phyloP scores from a whole-genome alignment of 441 rosid species.

The Corymbia calophylla region DNA sequence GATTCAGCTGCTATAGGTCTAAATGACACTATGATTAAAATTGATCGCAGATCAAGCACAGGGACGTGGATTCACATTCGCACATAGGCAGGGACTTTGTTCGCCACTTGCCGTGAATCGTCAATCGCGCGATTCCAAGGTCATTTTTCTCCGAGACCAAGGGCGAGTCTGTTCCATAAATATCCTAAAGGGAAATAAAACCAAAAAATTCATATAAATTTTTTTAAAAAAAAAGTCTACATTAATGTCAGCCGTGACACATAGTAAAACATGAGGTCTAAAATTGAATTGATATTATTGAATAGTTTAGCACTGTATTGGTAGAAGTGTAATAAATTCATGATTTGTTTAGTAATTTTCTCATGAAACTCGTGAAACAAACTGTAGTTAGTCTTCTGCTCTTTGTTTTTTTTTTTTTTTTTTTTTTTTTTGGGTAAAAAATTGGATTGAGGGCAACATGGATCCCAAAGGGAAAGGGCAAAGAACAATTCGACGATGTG shows the following conservation, averaged over 20 bases:
- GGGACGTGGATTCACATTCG: background rate
- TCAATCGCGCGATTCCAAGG: background rate
- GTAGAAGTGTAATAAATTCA: no score
- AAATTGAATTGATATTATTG: no score
- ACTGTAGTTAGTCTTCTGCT: no score
- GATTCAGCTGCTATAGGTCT: background rate
- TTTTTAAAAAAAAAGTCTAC: no score
- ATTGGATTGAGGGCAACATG: background rate
- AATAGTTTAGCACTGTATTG: no score
- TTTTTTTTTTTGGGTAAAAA: no score
- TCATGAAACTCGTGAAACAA: no score
- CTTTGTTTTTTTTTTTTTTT: no score
- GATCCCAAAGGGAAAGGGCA: background rate
- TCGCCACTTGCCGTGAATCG: background rate
- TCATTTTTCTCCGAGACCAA: background rate
- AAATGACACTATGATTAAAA: background rate
- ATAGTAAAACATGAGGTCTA: no score
- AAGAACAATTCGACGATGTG: background rate
- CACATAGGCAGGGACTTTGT: background rate
- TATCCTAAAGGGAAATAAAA: background rate
- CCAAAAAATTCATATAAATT: no score
- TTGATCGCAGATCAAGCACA: background rate
- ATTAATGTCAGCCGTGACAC: no score
- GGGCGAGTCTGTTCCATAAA: background rate
- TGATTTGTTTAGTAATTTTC: no score